Evolutionary conservation across 2,329 filamentous ascomycete species (phyloP), one percentile per base, ranked within the genome.

Genomic region (Talaromyces sp.): DNA sequence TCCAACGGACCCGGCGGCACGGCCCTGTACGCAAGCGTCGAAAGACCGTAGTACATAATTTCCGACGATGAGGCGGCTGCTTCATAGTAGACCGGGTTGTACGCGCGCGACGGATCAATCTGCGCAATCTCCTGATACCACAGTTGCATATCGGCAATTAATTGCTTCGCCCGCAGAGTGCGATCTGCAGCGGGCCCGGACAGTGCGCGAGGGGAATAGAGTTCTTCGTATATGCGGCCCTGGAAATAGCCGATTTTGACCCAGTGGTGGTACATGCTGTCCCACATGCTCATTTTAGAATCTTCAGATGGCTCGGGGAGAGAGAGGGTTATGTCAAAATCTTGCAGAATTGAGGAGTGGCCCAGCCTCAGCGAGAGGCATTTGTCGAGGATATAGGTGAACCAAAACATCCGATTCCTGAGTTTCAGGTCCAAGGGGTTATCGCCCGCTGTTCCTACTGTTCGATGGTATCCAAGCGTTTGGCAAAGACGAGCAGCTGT

Each of bases 401-500:
- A 79, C 85, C 84, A 87, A 66, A 87, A 87, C 9, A 86, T 66
- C 1, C 76, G 64, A 1, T 69, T 73, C 64, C 76, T 77, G 67
- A n/a, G 66, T 51, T 50, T 55, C 26, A 21, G 55, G 10, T 29
- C 62, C 61, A 59, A 70, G 62, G 41, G 68, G 43, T 50, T 73
- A 63, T 68, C 72, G 67, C 29, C 72, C 66, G 4, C 66, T 64
- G 11, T 63, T 49, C 50, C 70, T 66, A 64, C 61, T 19, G 65
- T 62, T 31, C 83, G 80, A 67, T 88, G 86, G 62, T 85, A 87
- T 3, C 86, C 86, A 4, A 87, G 80, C 0, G 82, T 83, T 65
- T 86, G 84, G 64, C 84, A 87, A 57, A 89, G 76, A 56, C 83
- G 80, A 13, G 82, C 81, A 0, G 86, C 86, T 19, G 81, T 80